Base-by-base conservation (phyloP, 768 basidiomycete genomes). In the Gloeopeniophorella convolvens region DNA sequence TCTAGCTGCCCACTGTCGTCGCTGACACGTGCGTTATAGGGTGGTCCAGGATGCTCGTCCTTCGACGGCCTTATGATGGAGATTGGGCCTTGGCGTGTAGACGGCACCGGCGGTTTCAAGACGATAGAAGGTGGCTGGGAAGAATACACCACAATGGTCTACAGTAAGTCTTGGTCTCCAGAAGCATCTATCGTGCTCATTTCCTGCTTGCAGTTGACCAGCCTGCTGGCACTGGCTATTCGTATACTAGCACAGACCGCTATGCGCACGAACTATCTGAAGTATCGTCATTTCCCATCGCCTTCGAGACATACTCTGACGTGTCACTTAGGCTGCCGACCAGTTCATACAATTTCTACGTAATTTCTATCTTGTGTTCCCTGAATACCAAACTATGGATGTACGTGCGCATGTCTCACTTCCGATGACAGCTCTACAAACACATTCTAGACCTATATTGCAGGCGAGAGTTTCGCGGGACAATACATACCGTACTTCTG, bases 51-150 rank as follows among this genome's bases (percentile, higher is more conserved):
- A 24, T 98, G 96, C 66, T 96, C 93, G 0, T 92, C 89, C 1
- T 97, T 98, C 63, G 95, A 98, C 60, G 95, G 95, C 2, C 75
- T 93, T 15, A 86, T 98, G 85, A 94, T 98, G 91, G 95, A 98
- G 60, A 75, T 94, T n/a, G 95, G 95, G 0, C 94, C 95, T 4
- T 95, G 91, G 80, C 78, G 78, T 56, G 68, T 84, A 67, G 85
- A 90, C 60, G 77, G 80, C 45, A 70, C 80, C 13, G 82, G 87
- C 48, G 78, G 83, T 3, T 76, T 94, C 54, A 78, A 77, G 59
- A 75, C 80, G 16, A 71, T 79, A 8, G 83, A 91, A 55, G 92
- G 93, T 23, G 93, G 93, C 8, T 98, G 95, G 95, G 93, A 98
- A 63, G 95, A 98, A 64, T 97, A 95, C 64, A 84, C 89, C 20